These are phyloP conservation scores for Aspergillus ochraceus DNA, from an alignment of 2,329 filamentous ascomycete species.

Conservation along the genomic window DNA sequence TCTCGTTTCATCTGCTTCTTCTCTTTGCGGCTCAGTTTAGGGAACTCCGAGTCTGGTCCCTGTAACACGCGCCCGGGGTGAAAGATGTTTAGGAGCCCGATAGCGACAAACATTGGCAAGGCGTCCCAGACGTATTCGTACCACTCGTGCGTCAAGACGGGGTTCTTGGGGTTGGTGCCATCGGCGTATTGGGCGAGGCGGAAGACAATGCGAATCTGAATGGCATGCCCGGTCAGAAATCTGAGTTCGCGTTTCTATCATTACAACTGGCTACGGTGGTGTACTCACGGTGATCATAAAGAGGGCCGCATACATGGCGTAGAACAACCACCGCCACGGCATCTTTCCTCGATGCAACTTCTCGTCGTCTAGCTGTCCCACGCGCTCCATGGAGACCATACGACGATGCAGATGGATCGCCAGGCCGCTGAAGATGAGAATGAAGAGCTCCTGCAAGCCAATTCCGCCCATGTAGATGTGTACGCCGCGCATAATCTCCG, in stretches of 20 bases:
- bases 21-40: constrained; percentile 42
- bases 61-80: constrained; percentile 52
- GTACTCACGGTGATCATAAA: constrained; percentile 42
- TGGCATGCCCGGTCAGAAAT: not conserved
- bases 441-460: constrained; percentile 53
- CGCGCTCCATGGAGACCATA: constrained; percentile 24
- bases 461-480: constrained; percentile 58
- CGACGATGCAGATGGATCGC: constrained; percentile 40
- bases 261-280: not conserved
- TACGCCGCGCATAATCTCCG: constrained; percentile 37
- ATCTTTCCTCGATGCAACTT: constrained; percentile 10
- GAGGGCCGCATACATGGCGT: constrained; percentile 43
- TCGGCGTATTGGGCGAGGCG: constrained; percentile 61
- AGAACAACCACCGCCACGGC: constrained; percentile 32
- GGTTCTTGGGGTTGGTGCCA: constrained; percentile 57
- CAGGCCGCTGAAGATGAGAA: constrained; percentile 48
- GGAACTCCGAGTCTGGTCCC: constrained; percentile 50
- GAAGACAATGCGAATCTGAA: constrained; percentile 59
- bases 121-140: constrained; percentile 57
- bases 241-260: not conserved
- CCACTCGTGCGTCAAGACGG: constrained; percentile 63
- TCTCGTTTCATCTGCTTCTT: constrained; percentile 45
- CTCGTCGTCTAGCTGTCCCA: constrained; percentile 26
- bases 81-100: constrained; percentile 44
- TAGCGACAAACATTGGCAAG: constrained; percentile 55